Percentiles rank a stretch among this genome's conserved stretches.
phyloP scores from a whole-genome alignment of 371 early-diverging fungal species.

The Zychaea mexicana region DNA sequence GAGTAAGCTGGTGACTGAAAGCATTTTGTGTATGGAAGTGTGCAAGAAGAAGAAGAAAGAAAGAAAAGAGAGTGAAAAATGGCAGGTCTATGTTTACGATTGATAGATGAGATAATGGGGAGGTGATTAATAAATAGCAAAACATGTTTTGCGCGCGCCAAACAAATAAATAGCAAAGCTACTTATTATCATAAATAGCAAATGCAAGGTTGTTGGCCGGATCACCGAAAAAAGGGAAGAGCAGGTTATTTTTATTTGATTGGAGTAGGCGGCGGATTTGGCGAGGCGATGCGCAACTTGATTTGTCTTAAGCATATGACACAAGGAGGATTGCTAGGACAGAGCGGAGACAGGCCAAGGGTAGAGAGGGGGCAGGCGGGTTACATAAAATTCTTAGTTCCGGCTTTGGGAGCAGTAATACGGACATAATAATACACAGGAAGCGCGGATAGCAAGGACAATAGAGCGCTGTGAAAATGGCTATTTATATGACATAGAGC shows the following conservation, averaged over 20 bases:
- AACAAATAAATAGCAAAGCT: no score
- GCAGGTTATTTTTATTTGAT: background rate
- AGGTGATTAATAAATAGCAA: background rate
- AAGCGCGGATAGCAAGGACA: background rate
- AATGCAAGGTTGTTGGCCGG: no score
- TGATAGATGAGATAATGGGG: background rate
- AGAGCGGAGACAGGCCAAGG: no score
- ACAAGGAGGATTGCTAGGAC: no score
- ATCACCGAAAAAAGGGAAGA: no score
- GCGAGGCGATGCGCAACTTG: no score
- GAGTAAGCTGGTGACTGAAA: slow-evolving; percentile 2
- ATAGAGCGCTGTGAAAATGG: background rate
- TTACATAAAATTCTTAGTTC: slow-evolving; percentile 2
- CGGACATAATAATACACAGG: background rate
- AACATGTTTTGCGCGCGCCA: background rate
- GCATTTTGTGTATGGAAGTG: background rate
- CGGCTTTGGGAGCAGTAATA: no score
- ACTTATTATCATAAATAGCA: no score
- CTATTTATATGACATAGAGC: background rate
- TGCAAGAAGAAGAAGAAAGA: background rate
- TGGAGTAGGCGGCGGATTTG: no score
- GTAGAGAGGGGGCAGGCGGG: background rate
- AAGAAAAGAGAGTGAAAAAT: slow-evolving; percentile 5
- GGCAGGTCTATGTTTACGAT: background rate
- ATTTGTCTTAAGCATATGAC: no score